Percentiles rank a stretch among this genome's conserved stretches.
Evolutionary conservation across 2,329 filamentous ascomycete species (phyloP).

Genomic region (Fusarium goolgardi): DNA sequence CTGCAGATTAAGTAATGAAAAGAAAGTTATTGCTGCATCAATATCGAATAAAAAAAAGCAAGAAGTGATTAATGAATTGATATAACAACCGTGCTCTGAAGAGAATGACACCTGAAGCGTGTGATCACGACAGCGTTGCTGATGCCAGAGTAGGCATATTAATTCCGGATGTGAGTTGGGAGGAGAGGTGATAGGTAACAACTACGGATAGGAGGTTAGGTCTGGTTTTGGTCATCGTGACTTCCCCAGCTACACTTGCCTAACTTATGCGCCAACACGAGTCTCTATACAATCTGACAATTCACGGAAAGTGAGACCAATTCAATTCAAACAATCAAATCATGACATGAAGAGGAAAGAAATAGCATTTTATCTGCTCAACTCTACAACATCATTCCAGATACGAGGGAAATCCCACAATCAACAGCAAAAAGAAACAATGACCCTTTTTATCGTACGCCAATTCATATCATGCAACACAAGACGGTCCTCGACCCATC

Average conservation of each 20-base stretch:
- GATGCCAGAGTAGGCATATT: not conserved
- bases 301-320: not conserved
- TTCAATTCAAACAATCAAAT: too few species aligned
- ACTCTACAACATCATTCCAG: slow-evolving; percentile 38
- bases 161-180: not conserved
- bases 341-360: slow-evolving; percentile 15
- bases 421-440: slow-evolving; percentile 38
- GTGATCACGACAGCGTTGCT: slow-evolving; percentile 3
- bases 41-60: slow-evolving; percentile 20
- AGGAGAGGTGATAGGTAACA: not conserved
- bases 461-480: slow-evolving; percentile 63
- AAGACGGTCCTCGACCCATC: slow-evolving; percentile 59
- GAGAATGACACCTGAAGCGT: slow-evolving; percentile 16
- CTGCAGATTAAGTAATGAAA: slow-evolving; percentile 22
- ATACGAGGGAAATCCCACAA: slow-evolving; percentile 19
- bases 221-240: not conserved
- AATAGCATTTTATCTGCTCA: slow-evolving; percentile 40
- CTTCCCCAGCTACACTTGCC: slow-evolving; percentile 4
- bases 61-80: slow-evolving; percentile 5
- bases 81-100: slow-evolving; percentile 2
- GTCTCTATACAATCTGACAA: too few species aligned
- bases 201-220: not conserved
- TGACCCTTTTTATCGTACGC: slow-evolving; percentile 56
- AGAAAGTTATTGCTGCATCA: slow-evolving; percentile 14
- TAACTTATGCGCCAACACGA: not conserved